These are phyloP conservation scores for Coemansia javaensis DNA, from an alignment of 192 early-diverging fungal species.

Conservation along the genomic window DNA sequence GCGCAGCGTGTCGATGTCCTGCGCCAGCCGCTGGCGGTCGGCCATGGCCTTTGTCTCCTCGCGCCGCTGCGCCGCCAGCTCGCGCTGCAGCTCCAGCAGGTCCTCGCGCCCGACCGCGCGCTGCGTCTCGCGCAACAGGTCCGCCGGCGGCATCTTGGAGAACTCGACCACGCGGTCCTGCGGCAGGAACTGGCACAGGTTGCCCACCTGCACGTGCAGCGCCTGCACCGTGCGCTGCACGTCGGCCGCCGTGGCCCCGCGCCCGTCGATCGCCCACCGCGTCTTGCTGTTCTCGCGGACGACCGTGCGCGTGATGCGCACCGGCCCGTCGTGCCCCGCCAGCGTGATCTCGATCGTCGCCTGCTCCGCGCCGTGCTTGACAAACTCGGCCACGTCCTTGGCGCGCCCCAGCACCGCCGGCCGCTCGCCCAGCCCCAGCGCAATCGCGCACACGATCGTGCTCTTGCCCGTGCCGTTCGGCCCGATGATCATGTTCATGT, in stretches of 20 bases:
- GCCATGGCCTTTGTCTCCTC: conserved; percentile 50
- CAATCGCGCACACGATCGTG: conserved; percentile 92
- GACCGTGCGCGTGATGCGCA: conserved; percentile 59
- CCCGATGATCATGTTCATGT: conserved; percentile 97
- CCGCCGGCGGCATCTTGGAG: conserved; percentile 75
- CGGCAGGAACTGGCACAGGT: conserved; percentile 95
- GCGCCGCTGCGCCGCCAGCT: conserved; percentile 56
- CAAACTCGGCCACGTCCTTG: conserved; percentile 85
- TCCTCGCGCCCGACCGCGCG: conserved; percentile 70
- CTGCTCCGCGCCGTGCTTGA: conserved; percentile 79
- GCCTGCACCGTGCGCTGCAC: conserved; percentile 57
- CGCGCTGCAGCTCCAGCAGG: conserved; percentile 60
- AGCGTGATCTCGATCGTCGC: conserved; percentile 86
- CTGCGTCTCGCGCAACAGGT: conserved; percentile 80
- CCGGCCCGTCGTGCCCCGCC: conserved; percentile 30
- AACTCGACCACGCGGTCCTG: conserved; percentile 94
- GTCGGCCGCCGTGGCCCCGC: conserved; percentile 55
- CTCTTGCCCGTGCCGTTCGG: conserved; percentile 97
- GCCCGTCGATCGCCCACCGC: conserved; percentile 77
- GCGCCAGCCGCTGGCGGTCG: conserved; percentile 51
- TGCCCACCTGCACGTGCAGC: conserved; percentile 90
- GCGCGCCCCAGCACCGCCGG: conserved; percentile 74
- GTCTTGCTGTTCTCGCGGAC: conserved; percentile 61
- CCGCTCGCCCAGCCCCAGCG: conserved; percentile 85
- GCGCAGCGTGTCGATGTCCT: conserved; percentile 58